Conservation (phyloP, 179 eudicot species). For the Drosera spatulata region DNA sequence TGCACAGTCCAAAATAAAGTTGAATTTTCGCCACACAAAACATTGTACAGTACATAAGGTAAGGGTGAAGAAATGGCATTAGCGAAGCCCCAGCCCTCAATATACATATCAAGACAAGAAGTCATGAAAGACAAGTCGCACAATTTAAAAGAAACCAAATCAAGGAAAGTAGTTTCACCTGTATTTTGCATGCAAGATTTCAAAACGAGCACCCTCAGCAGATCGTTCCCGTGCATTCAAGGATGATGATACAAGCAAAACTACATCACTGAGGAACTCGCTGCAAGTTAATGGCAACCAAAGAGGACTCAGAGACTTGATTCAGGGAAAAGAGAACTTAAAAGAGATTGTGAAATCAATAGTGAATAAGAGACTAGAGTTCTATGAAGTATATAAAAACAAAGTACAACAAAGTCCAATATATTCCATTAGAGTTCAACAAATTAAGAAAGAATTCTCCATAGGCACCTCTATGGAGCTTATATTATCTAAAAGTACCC, state of each 20-base stretch:
- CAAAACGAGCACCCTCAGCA: constrained; percentile 88
- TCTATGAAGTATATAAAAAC: background rate
- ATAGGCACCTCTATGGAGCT: too few species aligned
- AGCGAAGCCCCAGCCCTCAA: too few species aligned
- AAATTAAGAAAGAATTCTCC: too few species aligned
- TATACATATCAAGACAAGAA: too few species aligned
- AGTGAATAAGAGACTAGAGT: background rate
- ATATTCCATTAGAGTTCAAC: too few species aligned
- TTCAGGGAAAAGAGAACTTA: background rate
- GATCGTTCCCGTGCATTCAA: constrained; percentile 65
- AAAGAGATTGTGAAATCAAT: background rate
- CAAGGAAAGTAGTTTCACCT: constrained; percentile 27
- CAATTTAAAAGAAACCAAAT: too few species aligned
- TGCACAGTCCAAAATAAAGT: too few species aligned
- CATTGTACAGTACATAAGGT: too few species aligned
- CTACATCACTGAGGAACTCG: constrained; percentile 76
- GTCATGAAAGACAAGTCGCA: too few species aligned
- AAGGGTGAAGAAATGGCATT: too few species aligned
- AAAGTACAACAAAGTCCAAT: background rate
- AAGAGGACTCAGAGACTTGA: background rate
- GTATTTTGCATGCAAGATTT: constrained; percentile 69
- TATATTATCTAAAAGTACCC: too few species aligned
- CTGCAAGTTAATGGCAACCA: constrained; percentile 30
- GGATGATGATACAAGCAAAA: constrained; percentile 78
- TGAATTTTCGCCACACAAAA: too few species aligned